These are phyloP conservation scores for Nigrograna mackinnonii DNA, from an alignment of 2,329 filamentous ascomycete genomes.

Conservation along the genomic window DNA sequence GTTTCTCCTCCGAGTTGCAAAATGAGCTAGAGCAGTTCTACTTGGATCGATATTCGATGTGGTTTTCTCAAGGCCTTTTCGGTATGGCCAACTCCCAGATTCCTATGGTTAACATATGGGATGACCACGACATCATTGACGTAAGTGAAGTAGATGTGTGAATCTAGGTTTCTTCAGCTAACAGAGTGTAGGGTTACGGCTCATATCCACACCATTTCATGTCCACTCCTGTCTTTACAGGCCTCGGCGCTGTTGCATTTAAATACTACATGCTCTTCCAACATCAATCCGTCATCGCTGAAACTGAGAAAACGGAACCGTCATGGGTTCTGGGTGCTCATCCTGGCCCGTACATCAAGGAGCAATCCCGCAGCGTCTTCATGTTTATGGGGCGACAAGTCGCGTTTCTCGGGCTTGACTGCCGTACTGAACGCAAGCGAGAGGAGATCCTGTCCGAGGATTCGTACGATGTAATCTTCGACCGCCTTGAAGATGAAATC, in stretches of 20 bases:
- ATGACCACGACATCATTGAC: slow-evolving; percentile 74
- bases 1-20: slow-evolving; percentile 82
- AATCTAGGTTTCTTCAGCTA: slow-evolving; percentile 12
- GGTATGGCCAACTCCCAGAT: slow-evolving; percentile 93
- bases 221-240: slow-evolving; percentile 85
- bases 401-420: slow-evolving; percentile 85
- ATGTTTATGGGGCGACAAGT: slow-evolving; percentile 79
- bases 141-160: slow-evolving; percentile 25
- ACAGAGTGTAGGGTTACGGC: slow-evolving; percentile 70
- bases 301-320: slow-evolving; percentile 81
- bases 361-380: slow-evolving; percentile 83
- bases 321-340: slow-evolving; percentile 84
- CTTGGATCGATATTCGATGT: slow-evolving; percentile 83
- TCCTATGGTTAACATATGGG: slow-evolving; percentile 97
- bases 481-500: slow-evolving; percentile 80
- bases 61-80: slow-evolving; percentile 96
- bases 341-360: slow-evolving; percentile 87
- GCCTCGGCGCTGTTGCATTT: slow-evolving; percentile 88
- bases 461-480: slow-evolving; percentile 85
- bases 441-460: slow-evolving; percentile 79
- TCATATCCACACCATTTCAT: slow-evolving; percentile 93
- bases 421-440: slow-evolving; percentile 85
- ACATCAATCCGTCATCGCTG: slow-evolving; percentile 83
- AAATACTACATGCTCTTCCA: slow-evolving; percentile 99
- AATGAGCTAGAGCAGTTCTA: slow-evolving; percentile 88